Percentiles rank a stretch among this genome's conserved stretches.
These are phyloP conservation scores for Cornus controversa DNA, from an alignment of 148 eudicot species.

Conservation along the genomic window DNA sequence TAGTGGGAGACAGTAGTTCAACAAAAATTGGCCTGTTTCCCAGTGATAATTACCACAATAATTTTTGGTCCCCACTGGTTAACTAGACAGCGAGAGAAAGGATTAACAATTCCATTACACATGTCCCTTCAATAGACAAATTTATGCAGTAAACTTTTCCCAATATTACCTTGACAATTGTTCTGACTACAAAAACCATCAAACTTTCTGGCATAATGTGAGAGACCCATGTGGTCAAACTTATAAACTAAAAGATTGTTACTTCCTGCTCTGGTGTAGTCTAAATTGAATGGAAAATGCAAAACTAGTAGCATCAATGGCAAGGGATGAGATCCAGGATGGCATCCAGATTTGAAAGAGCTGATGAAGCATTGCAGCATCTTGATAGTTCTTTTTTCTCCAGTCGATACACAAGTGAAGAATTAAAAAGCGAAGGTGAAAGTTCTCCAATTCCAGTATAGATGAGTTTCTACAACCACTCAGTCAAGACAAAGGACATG, in stretches of 20 bases:
- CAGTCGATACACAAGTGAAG: too few relatives aligned
- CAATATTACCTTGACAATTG: background rate
- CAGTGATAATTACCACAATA: background rate
- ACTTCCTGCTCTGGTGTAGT: background rate
- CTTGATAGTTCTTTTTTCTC: background rate
- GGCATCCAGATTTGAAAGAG: background rate
- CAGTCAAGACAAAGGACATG: background rate
- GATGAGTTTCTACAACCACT: background rate
- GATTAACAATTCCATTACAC: background rate
- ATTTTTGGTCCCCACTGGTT: background rate
- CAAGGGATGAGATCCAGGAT: background rate
- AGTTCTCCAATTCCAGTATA: background rate
- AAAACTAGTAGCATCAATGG: background rate
- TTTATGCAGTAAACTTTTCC: background rate
- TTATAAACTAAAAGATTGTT: background rate
- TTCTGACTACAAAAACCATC: background rate
- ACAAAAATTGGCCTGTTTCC: background rate
- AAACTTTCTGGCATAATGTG: background rate
- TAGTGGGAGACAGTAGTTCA: background rate
- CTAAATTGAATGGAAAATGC: background rate
- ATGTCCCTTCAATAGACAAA: background rate
- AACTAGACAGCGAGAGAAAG: background rate
- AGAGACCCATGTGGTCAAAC: background rate
- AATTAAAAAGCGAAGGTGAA: too few relatives aligned
- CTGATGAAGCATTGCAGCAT: background rate